Evolutionary conservation across 1,284 basidiomycete genomes (phyloP).

Genomic region (Phellinidium pouzarii): DNA sequence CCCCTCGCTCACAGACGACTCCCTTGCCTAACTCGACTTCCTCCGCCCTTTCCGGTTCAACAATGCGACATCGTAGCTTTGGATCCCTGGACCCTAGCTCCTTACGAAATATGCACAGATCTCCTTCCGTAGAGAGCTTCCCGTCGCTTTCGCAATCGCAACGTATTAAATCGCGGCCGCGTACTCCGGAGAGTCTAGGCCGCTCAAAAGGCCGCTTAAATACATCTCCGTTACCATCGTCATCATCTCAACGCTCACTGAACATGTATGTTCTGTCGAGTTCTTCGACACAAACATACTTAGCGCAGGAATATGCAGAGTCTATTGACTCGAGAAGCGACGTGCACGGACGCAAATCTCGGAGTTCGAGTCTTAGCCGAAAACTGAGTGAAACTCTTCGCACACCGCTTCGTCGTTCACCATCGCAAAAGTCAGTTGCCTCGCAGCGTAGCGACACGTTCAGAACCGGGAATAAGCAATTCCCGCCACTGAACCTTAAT

Average conservation of each 20-base stretch:
- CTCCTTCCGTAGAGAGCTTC: conserved; percentile 11
- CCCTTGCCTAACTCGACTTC: conserved; percentile 10
- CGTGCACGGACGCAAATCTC: conserved; percentile 35
- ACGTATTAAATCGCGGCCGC: conserved; percentile 8
- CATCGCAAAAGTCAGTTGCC: conserved; percentile 29
- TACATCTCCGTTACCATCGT: conserved; percentile 13
- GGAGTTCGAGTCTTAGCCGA: conserved; percentile 40
- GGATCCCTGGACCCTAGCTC: conserved; percentile 16
- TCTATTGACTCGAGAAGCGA: conserved; percentile 28
- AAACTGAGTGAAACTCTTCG: conserved; percentile 42
- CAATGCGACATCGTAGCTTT: conserved; percentile 15
- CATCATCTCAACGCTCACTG: conserved; percentile 6
- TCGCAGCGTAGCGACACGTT: conserved; percentile 22
- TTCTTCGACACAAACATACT: not conserved
- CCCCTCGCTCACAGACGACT: conserved; percentile 2
- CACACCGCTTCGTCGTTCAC: conserved; percentile 28
- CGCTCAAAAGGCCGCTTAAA: conserved; percentile 13
- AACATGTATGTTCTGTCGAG: not conserved
- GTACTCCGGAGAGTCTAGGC: conserved; percentile 8
- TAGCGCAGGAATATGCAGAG: conserved; percentile 10
- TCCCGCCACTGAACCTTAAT: conserved; percentile 14
- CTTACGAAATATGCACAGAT: conserved; percentile 5
- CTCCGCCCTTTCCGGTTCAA: conserved; percentile 8
- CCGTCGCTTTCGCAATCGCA: conserved; percentile 6
- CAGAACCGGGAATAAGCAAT: conserved; percentile 24